These are phyloP conservation scores for Spathaspora boniae DNA, from an alignment of 805 yeast species.

Conservation along the genomic window DNA sequence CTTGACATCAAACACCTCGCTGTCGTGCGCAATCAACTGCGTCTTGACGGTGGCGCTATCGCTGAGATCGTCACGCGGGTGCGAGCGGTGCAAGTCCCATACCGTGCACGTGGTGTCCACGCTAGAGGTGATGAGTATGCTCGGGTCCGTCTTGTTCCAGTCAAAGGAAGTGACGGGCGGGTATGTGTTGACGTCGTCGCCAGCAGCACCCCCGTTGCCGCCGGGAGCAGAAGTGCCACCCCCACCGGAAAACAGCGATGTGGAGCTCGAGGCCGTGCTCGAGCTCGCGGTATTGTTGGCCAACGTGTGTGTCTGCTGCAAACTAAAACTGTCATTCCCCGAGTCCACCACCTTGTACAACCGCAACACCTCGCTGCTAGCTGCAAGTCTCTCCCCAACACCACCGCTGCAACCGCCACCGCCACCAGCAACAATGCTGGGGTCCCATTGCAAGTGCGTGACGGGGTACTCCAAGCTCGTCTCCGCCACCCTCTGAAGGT, in stretches of 20 bases:
- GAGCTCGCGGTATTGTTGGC: conserved; percentile 32
- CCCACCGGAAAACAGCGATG: not conserved
- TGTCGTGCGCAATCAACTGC: conserved; percentile 93
- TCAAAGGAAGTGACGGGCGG: conserved; percentile 95
- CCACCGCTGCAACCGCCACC: conserved; percentile 17
- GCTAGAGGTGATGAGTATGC: conserved; percentile 73
- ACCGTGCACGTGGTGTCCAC: conserved; percentile 96
- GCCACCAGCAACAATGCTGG: conserved; percentile 35
- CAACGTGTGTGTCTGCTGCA: conserved; percentile 39
- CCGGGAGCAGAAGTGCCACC: conserved; percentile 1
- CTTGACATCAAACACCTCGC: conserved; percentile 89
- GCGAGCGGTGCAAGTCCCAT: conserved; percentile 68
- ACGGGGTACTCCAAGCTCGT: conserved; percentile 61
- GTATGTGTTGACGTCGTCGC: conserved; percentile 44
- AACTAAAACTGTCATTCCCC: conserved; percentile 32
- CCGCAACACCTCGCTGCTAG: conserved; percentile 70
- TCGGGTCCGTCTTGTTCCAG: conserved; percentile 77
- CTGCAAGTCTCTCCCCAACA: conserved; percentile 50
- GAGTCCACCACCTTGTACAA: conserved; percentile 53
- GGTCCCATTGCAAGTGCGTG: conserved; percentile 74
- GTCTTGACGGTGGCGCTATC: conserved; percentile 74
- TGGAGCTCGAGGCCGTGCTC: conserved; percentile 9
- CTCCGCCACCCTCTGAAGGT: conserved; percentile 50
- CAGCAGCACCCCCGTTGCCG: conserved; percentile 6
- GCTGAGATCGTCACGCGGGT: conserved; percentile 9